phyloP scores from a whole-genome alignment of 768 basidiomycete genomes.

The Dacryopinax spathularia region DNA sequence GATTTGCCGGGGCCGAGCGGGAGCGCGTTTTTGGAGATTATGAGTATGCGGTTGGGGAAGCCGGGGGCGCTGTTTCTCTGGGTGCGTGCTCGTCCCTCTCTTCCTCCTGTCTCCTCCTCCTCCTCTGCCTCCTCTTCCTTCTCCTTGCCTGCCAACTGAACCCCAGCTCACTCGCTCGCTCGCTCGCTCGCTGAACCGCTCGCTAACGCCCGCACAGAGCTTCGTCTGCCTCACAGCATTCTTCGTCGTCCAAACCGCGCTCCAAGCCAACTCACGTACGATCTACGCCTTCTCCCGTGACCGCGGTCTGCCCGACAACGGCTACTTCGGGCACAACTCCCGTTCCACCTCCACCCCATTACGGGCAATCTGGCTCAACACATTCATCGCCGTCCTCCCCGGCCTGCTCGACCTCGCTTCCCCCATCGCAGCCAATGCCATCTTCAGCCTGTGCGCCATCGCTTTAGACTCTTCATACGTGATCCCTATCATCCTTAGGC shows the following conservation, averaged over 20 bases:
- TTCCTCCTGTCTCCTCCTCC: neutral
- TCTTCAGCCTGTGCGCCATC: constrained; percentile 71
- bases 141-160: too few species aligned
- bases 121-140: too few species aligned
- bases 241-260: constrained; percentile 59
- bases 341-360: constrained; percentile 55
- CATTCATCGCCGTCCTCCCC: constrained; percentile 43
- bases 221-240: constrained; percentile 78
- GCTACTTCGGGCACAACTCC: constrained; percentile 59
- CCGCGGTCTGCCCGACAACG: constrained; percentile 62
- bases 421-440: constrained; percentile 59
- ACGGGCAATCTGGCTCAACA: constrained; percentile 61
- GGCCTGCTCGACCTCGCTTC: constrained; percentile 59
- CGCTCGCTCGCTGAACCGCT: too few species aligned
- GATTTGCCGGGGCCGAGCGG: constrained; percentile 43
- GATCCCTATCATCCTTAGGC: constrained; percentile 64
- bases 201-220: constrained; percentile 33
- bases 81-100: constrained; percentile 28
- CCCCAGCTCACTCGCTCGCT: too few species aligned
- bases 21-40: constrained; percentile 38
- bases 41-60: constrained; percentile 61
- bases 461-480: constrained; percentile 59
- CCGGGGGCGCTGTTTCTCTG: constrained; percentile 64
- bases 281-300: constrained; percentile 78
- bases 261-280: constrained; percentile 71